Evolutionary conservation across 192 early-diverging fungal genomes (phyloP), one percentile per base, ranked within the genome.

Genomic region (Kappamyces sp.): DNA sequence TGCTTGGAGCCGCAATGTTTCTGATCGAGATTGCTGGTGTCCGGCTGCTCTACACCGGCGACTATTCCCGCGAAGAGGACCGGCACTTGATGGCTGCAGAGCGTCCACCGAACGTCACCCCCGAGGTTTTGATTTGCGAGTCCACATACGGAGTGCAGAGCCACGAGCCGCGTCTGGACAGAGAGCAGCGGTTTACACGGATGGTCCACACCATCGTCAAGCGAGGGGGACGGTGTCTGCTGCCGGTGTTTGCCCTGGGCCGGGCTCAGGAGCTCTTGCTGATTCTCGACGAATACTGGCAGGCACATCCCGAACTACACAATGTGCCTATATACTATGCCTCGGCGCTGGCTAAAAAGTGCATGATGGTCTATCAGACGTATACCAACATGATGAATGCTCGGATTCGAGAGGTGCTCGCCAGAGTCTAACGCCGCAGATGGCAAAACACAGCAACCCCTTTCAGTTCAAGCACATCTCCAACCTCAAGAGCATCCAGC

Each of bases 371-470:
- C 34, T 99, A 93, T 70, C 86, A 96, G 66, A 94, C 91, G 5
- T 99, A 93, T 65, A 90, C 91, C 61, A 91, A 97, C 74, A 93
- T 95, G 85, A 97, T 99, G 96, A 97, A 96, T 74, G 78, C 85
- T 37, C 79, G 85, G 46, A 97, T 99, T 68, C 82, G 91, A 45
- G 82, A 87, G 63, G 92, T 22, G 22, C 22, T 22, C 0, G 22
- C 22, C 22, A 22, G 22, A 22, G 22, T 22, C 22, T 22, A 22
- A 22, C 22, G 22, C 22, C 22, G 22, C 22, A 22, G 22, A 22
- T 95, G 69, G 86, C 91, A 64, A 78, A 64, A 59, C 67, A 62
- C 14, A 49, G 49, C 39, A 99, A 99, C 66, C 96, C 96, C 6
- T 99, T 99, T 68, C 82, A 90, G 30, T 99, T 99, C 66, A 90